Evolutionary conservation across 352 stramenopile genomes (phyloP), one percentile per base, ranked within the genome.

Genomic region (Phytophthora idaei): DNA sequence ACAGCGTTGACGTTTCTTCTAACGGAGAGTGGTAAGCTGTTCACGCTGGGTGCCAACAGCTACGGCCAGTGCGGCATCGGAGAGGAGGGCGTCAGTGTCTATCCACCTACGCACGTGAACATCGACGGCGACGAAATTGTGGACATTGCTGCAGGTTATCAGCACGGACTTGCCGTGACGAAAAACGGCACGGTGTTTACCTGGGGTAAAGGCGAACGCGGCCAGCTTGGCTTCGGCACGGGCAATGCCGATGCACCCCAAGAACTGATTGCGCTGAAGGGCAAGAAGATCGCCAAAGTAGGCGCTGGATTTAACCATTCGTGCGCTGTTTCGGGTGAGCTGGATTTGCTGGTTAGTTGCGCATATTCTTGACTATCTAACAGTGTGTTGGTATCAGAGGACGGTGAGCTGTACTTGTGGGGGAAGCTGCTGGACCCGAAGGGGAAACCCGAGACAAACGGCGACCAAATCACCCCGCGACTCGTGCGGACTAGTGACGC

Each of bases 291-390:
- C 53, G 76, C 73, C 28, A 50, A 75, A 25, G 87, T 97, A 36
- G 76, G 77, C 50, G 86, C 87, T 45, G 88, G 89, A n/a, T 95
- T 97, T 57, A 95, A 94, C 64, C 72, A 90, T 64, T 94, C 85
- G 25, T 87, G 74, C 27, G 87, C 85, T 28, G 45, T 93, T 45
- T 89, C 84, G 31, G 74, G 75, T 48, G 48, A 50, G 27, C 10
- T 48, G 17, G 45, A 32, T 53, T 47, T 39, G 7, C 5, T 42
- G 28, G 36, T 21, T 0, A 32, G 8, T 14, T 37, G 11, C 44
- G n/a, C 4, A 42, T 58, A 11, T 25, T 64, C 12, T 34, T 15
- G 1, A 34, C 29, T 25, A 51, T 7, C 25, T 65, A 61, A 65
- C 29, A 10, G 5, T 47, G 15, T 46, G 57, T 3, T 50, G 8